A percentile compares a stretch with the other conserved stretches of the same genome.
phyloP scores from a whole-genome alignment of 768 basidiomycete genomes.

The Panaeolus cyanescens region DNA sequence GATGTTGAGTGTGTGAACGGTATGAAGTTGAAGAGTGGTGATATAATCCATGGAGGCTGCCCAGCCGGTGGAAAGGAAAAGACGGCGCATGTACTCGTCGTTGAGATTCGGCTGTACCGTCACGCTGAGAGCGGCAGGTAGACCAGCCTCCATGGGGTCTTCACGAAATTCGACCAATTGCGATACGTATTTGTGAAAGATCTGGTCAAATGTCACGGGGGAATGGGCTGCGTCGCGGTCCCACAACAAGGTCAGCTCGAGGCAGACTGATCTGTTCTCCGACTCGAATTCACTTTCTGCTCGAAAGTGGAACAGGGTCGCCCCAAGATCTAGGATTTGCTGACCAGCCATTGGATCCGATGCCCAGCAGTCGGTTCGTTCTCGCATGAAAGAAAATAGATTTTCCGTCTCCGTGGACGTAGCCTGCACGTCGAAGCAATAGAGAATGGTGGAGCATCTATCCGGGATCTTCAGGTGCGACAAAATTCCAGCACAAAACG shows the following conservation, averaged over 20 bases:
- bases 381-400: slow-evolving; percentile 11
- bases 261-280: slow-evolving; percentile 3
- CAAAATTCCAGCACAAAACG: slow-evolving; percentile 17
- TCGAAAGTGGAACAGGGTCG: slow-evolving; percentile 10
- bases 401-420: slow-evolving; percentile 9
- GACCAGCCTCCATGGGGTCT: neutral
- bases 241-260: slow-evolving; percentile 17
- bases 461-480: slow-evolving; percentile 12
- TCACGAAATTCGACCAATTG: neutral
- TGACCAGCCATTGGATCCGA: slow-evolving; percentile 17
- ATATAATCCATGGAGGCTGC: neutral
- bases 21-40: neutral
- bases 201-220: neutral
- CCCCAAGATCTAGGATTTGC: slow-evolving; percentile 15
- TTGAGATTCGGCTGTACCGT: neutral
- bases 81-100: neutral
- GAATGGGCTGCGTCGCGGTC: neutral
- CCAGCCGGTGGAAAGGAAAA: neutral
- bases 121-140: neutral
- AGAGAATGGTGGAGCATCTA: slow-evolving; percentile 16
- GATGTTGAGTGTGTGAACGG: neutral
- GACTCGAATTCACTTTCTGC: slow-evolving; percentile 10
- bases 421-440: slow-evolving; percentile 9
- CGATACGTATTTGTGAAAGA: neutral
- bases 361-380: slow-evolving; percentile 11